These are phyloP conservation scores for Coniophora puteana DNA, from an alignment of 1,284 basidiomycete species.

Conservation along the genomic window DNA sequence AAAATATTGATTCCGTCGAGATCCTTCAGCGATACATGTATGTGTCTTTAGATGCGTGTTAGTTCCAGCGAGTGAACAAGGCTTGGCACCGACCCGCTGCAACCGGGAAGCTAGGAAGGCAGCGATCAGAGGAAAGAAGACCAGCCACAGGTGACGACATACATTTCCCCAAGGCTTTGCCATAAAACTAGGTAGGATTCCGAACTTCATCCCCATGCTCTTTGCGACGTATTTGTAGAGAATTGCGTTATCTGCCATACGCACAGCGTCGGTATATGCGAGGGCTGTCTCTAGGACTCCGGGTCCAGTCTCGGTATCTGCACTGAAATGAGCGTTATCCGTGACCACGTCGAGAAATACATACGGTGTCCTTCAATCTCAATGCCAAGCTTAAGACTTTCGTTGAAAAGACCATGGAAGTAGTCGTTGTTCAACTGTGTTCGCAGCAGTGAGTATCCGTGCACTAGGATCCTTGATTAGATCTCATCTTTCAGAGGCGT, in stretches of 20 bases:
- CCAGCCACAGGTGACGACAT: slow-evolving; percentile 24
- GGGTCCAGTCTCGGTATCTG: slow-evolving; percentile 95
- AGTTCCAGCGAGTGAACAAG: neutral
- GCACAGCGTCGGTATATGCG: slow-evolving; percentile 78
- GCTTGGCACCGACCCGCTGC: slow-evolving; percentile 85
- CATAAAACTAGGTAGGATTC: slow-evolving; percentile 95
- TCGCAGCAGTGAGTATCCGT: slow-evolving; percentile 88
- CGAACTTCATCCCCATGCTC: slow-evolving; percentile 86
- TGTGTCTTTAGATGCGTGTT: slow-evolving; percentile 55
- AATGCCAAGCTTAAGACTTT: slow-evolving; percentile 71
- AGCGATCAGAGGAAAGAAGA: slow-evolving; percentile 5
- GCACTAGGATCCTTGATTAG: slow-evolving; percentile 52
- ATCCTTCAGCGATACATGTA: slow-evolving; percentile 86
- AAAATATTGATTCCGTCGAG: slow-evolving; percentile 75
- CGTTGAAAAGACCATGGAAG: slow-evolving; percentile 87
- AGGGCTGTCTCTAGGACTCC: slow-evolving; percentile 93
- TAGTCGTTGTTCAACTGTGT: slow-evolving; percentile 88
- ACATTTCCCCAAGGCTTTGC: slow-evolving; percentile 94
- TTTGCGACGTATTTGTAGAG: slow-evolving; percentile 94
- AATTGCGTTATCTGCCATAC: slow-evolving; percentile 94
- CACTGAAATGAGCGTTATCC: slow-evolving; percentile 4
- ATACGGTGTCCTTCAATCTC: slow-evolving; percentile 90
- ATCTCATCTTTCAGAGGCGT: slow-evolving; percentile 6
- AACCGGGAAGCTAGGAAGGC: slow-evolving; percentile 72
- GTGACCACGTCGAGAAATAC: slow-evolving; percentile 24